A percentile compares a stretch with the other conserved stretches of the same genome.
Evolutionary conservation across 305 asterid species (phyloP).

Genomic region (Withania somnifera): DNA sequence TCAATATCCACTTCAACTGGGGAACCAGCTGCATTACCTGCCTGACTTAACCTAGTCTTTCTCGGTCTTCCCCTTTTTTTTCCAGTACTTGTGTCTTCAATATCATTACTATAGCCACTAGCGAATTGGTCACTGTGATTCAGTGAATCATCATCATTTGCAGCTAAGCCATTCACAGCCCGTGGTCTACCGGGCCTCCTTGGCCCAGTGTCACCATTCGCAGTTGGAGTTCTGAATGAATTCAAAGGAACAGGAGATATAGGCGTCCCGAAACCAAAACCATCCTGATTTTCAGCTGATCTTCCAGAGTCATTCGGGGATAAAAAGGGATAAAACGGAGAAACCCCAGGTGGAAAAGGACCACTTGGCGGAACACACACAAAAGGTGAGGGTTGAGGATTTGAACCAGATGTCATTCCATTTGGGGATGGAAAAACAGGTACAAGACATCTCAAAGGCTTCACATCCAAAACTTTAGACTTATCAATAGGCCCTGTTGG

Average conservation of each 20-base stretch:
- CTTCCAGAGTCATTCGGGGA: conserved; percentile 18
- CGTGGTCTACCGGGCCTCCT: conserved; percentile 23
- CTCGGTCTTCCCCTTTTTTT: conserved; percentile 23
- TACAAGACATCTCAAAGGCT: conserved; percentile 63
- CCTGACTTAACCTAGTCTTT: conserved; percentile 15
- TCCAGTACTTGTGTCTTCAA: conserved; percentile 30
- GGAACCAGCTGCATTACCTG: neutral
- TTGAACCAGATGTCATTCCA: conserved; percentile 36
- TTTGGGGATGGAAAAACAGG: conserved; percentile 65
- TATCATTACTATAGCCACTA: conserved; percentile 37
- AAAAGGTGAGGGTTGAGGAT: conserved; percentile 67
- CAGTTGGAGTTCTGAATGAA: conserved; percentile 55
- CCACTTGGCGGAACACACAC: conserved; percentile 80
- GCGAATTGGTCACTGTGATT: conserved; percentile 31
- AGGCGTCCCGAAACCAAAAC: conserved; percentile 21
- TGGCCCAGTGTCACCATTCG: conserved; percentile 35
- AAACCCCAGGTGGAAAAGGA: conserved; percentile 74
- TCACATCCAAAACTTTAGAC: conserved; percentile 57
- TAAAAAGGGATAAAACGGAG: conserved; percentile 66
- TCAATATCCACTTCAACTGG: conserved; percentile 31
- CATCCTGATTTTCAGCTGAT: conserved; percentile 16
- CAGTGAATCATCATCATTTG: conserved; percentile 36
- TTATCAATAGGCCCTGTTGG: conserved; percentile 42
- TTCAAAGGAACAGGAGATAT: conserved; percentile 63
- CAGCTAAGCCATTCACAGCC: conserved; percentile 11